Evolutionary conservation across 2,329 filamentous ascomycete genomes (phyloP), one percentile per base, ranked within the genome.

Genomic region (Pseudogymnoascus sp.): DNA sequence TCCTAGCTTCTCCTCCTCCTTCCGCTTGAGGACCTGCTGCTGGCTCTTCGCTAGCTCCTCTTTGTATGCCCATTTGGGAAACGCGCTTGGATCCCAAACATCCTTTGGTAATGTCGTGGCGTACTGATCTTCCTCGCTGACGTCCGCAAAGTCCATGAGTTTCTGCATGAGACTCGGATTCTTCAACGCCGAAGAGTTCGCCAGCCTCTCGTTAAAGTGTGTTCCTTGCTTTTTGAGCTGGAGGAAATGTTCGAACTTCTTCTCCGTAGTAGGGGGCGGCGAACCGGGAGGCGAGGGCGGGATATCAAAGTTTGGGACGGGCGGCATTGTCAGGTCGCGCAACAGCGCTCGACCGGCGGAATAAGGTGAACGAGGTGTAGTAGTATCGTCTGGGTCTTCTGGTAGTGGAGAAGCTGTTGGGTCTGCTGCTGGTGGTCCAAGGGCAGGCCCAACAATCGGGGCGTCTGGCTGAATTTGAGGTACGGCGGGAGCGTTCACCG

Each of bases 201-300:
- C 82, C 7, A 94, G 77, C 64, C 88, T 86, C 67, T 84, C 78
- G 71, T 94, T 92, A 78, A 93, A 93, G 73, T 94, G 90, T 14
- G 86, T 79, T 4, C 86, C 86, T 64, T 87, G 83, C 69, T 83
- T 85, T 75, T 94, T 94, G n/a, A 93, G 79, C 50, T 83, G 79
- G 0, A 93, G 80, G 66, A 94, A 93, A 62, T 85, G 83, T 64
- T 84, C 80, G 67, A 93, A 87, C 67, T 90, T 91, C 66, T 81
- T 79, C 58, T 81, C 86, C 11, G 85, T 74, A 73, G 41, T 74
- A 66, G 34, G 76, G 0, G 77, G 74, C 9, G 82, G 82, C 2
- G 82, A 82, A 22, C 82, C 82, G 0, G 87, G 85, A 1, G 89
- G 89, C 3, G 89, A 91, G 8, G 83, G 79, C 0, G 89, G 89